phyloP scores from a whole-genome alignment of 352 stramenopile genomes.

The Pythium plurisporium region DNA sequence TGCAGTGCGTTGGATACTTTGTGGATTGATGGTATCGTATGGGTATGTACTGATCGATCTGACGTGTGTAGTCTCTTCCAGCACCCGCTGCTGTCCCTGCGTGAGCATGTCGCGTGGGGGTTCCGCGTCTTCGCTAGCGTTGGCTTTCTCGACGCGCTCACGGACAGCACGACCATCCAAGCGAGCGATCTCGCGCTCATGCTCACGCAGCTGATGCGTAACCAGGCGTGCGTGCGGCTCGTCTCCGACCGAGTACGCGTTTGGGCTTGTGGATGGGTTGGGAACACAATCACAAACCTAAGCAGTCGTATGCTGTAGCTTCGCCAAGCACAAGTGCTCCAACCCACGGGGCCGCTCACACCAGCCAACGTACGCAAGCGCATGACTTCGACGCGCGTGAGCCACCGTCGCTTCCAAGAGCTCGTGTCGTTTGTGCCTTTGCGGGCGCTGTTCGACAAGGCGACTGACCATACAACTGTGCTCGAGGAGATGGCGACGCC shows the following conservation, averaged over 20 bases:
- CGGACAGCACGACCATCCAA: conserved; percentile 28
- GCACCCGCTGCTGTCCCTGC: conserved; percentile 46
- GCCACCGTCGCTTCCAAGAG: conserved; percentile 36
- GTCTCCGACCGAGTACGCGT: conserved; percentile 39
- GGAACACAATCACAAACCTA: neutral
- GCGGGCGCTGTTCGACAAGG: conserved; percentile 34
- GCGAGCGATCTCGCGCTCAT: conserved; percentile 41
- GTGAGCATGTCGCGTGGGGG: conserved; percentile 51
- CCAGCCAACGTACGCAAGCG: conserved; percentile 18
- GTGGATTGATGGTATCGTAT: neutral
- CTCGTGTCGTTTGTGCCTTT: conserved; percentile 43
- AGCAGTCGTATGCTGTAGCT: conserved; percentile 24
- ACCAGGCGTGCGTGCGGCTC: conserved; percentile 39
- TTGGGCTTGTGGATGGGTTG: neutral
- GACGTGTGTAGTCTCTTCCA: conserved; percentile 35
- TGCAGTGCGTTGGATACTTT: conserved; percentile 32
- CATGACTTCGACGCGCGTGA: conserved; percentile 35
- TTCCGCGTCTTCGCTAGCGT: conserved; percentile 54
- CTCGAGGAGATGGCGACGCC: conserved; percentile 53
- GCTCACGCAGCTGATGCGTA: conserved; percentile 48
- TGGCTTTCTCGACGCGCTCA: conserved; percentile 41
- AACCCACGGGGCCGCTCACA: conserved; percentile 25
- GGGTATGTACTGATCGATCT: neutral
- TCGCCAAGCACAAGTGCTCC: conserved; percentile 38
- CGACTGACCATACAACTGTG: conserved; percentile 38